A percentile compares a stretch with the other conserved stretches of the same genome.
These are phyloP conservation scores for Paramarasmius palmivorus DNA, from an alignment of 1,284 basidiomycete species.

Conservation along the genomic window DNA sequence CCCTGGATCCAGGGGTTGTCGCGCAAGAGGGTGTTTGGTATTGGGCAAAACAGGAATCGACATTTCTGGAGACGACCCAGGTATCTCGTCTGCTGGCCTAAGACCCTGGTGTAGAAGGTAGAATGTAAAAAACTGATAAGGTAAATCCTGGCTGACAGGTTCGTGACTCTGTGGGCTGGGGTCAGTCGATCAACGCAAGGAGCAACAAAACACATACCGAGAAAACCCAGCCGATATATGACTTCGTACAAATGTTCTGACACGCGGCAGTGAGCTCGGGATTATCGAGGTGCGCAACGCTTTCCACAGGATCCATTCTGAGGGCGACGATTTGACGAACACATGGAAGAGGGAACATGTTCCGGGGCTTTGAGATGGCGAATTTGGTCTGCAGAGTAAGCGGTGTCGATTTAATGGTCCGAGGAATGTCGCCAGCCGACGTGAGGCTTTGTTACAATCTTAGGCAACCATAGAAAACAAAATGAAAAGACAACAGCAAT, in stretches of 20 bases:
- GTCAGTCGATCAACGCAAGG: background rate
- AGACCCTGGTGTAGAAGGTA: slow-evolving; percentile 8
- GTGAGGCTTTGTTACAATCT: no score
- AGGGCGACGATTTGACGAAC: slow-evolving; percentile 2
- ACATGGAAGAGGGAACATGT: no score
- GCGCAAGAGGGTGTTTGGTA: slow-evolving; percentile 6
- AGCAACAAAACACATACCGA: background rate
- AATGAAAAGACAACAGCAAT: no score
- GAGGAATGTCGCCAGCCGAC: no score
- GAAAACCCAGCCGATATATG: slow-evolving; percentile 8
- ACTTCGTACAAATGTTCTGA: slow-evolving; percentile 1
- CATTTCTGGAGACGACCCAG: slow-evolving; percentile 8
- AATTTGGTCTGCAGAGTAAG: no score
- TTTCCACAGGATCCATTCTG: slow-evolving; percentile 6
- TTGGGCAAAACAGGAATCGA: slow-evolving; percentile 13
- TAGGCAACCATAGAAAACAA: no score
- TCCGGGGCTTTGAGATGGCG: no score
- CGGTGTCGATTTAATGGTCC: no score
- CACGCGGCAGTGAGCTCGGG: slow-evolving; percentile 5
- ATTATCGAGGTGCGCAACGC: slow-evolving; percentile 8
- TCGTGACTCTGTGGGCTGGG: no score
- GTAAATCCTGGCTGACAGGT: background rate
- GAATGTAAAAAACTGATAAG: slow-evolving; percentile 6
- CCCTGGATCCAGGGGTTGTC: slow-evolving; percentile 6
- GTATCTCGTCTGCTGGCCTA: background rate